Evolutionary conservation across 2,329 filamentous ascomycete species (phyloP), one percentile per base, ranked within the genome.

Genomic region (Phoma sp.): DNA sequence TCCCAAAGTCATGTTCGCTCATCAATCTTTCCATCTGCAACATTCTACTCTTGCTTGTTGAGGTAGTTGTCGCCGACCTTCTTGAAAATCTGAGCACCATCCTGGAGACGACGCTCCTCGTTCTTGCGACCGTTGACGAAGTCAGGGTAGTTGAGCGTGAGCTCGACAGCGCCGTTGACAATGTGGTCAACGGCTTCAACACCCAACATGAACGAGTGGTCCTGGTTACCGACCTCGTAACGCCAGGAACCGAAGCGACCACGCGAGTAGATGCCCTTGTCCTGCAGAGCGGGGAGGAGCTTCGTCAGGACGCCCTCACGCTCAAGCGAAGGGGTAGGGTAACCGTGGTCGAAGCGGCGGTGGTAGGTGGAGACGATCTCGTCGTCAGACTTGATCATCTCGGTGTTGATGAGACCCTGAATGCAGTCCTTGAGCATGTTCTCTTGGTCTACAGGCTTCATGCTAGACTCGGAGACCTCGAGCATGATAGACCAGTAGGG

Each of bases 401-500:
- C 90, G 17, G 95, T 99, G 86, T 97, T 98, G 84, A 99, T 85
- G 45, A 98, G 89, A 72, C 95, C 95, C 81, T 96, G 90, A 76
- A 99, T 98, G 72, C 87, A 95, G 73, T 99, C 93, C 77, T 85
- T 86, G 70, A 99, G 84, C 61, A 99, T 80, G 77, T 89, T 96
- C 69, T 87, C 86, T 69, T 90, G 82, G 78, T 98, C 88, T 29
- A 98, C 93, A 35, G 92, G 91, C 86, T 99, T 99, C 88, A 96
- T 87, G 72, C 85, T 86, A 29, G 94, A 98, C 80, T 99, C 91
- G 29, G 95, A 98, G 58, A 99, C 90, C 80, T 99, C 95, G 68
- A 99, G 82, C 95, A 99, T 99, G 83, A 99, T 96, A 62, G 94
- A 98, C 95, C 95, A 99, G 87, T 99, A 99, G 37, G 95, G 95